Evolutionary conservation across 257 asterid genomes (phyloP).

Genomic region (Plantago elongata): DNA sequence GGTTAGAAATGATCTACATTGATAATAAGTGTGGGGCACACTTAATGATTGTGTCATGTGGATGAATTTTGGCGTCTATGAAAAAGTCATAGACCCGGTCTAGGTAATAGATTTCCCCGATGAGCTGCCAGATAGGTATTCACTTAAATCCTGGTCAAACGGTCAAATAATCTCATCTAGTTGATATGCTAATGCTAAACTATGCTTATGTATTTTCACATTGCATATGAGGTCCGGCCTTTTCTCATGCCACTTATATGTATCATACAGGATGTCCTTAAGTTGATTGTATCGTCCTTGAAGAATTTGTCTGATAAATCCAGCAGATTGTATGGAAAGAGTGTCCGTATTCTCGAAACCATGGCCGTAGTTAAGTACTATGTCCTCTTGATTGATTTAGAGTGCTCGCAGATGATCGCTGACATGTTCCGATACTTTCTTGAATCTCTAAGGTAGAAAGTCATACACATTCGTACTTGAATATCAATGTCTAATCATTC

Average conservation of each 20-base stretch:
- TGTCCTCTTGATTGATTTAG: slow-evolving; percentile 93
- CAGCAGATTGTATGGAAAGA: slow-evolving; percentile 69
- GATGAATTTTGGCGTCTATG: no score
- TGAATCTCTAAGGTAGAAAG: slow-evolving; percentile 62
- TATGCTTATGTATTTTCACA: no score
- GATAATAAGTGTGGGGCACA: no score
- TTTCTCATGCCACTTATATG: slow-evolving; percentile 24
- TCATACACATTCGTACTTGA: background rate
- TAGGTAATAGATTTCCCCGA: no score
- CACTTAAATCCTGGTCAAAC: no score
- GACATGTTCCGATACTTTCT: slow-evolving; percentile 90
- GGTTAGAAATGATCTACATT: no score
- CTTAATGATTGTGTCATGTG: no score
- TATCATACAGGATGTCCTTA: slow-evolving; percentile 67
- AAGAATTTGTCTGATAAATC: slow-evolving; percentile 60
- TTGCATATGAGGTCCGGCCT: background rate
- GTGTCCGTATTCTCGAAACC: slow-evolving; percentile 79
- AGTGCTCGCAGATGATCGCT: slow-evolving; percentile 73
- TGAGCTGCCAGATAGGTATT: no score
- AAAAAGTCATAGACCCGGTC: no score
- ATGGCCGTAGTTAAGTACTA: slow-evolving; percentile 92
- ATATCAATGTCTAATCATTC: no score
- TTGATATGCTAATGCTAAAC: no score
- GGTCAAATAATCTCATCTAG: no score
- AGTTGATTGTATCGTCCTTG: slow-evolving; percentile 80